phyloP scores from a whole-genome alignment of 2,329 filamentous ascomycete genomes.

The Aureobasidium mangrovei region DNA sequence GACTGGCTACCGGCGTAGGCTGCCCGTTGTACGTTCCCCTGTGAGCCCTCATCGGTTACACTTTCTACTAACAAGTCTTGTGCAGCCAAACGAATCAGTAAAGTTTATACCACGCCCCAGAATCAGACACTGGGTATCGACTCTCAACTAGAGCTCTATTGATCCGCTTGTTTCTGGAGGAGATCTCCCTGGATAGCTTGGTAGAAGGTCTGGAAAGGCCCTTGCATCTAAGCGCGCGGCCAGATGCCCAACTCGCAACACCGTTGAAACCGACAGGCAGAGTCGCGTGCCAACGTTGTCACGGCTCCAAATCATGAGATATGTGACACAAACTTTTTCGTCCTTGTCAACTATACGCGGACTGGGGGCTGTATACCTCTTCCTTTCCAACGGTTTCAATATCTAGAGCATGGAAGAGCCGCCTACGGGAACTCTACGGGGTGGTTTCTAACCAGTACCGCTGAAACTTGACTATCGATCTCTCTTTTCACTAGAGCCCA shows the following conservation, averaged over 20 bases:
- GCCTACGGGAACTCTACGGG: constrained; percentile 3
- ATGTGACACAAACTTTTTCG: not conserved
- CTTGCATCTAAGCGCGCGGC: not conserved
- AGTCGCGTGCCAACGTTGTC: not conserved
- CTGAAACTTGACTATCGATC: constrained; percentile 14
- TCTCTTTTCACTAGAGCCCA: constrained; percentile 11
- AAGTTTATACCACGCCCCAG: not conserved
- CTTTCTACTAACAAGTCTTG: not conserved
- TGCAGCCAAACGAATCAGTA: not conserved
- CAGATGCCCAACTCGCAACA: not conserved
- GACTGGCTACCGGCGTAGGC: not conserved
- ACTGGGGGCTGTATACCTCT: not conserved
- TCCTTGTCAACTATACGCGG: not conserved
- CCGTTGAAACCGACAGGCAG: constrained; percentile 6
- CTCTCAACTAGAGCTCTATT: not conserved
- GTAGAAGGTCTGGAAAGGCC: constrained; percentile 5
- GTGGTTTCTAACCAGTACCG: constrained; percentile 1
- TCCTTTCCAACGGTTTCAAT: not conserved
- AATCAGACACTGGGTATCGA: not conserved
- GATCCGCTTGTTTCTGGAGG: not conserved
- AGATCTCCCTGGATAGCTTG: not conserved
- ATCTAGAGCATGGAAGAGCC: not conserved
- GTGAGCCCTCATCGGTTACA: not conserved
- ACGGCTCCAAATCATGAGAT: not conserved
- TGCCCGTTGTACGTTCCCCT: not conserved